Conservation (phyloP, 1,284 basidiomycete genomes). For the Pisolithus thermaeus region DNA sequence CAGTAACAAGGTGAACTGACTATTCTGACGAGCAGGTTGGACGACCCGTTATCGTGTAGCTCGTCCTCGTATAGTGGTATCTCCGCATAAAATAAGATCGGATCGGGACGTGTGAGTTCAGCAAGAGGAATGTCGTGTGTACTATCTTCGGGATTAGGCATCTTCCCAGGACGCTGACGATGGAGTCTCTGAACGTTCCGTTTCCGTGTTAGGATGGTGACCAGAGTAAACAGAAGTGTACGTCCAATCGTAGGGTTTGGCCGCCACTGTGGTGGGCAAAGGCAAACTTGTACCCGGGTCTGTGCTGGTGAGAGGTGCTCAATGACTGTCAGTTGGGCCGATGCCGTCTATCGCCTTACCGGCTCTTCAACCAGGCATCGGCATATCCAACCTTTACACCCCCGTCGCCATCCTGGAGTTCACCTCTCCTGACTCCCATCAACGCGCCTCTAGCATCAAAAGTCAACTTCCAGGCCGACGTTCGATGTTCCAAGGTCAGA, state of each 20-base stretch:
- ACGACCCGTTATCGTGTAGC: conserved; percentile 90
- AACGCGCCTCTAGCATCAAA: conserved; percentile 75
- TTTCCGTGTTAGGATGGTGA: conserved; percentile 28
- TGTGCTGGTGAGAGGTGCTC: conserved; percentile 31
- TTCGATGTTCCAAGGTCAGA: conserved; percentile 58
- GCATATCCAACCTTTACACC: conserved; percentile 93
- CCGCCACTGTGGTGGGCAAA: conserved; percentile 66
- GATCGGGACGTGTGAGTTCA: conserved; percentile 84
- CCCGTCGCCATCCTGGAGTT: conserved; percentile 74
- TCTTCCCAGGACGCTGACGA: conserved; percentile 38
- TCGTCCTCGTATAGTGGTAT: conserved; percentile 92
- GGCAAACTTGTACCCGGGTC: conserved; percentile 58
- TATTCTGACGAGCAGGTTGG: conserved; percentile 75
- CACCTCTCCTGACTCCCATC: conserved; percentile 68
- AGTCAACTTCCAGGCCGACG: conserved; percentile 58
- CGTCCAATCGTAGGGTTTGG: conserved; percentile 97
- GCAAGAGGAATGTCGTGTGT: conserved; percentile 71
- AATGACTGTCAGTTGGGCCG: conserved; percentile 4
- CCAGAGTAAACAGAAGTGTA: conserved; percentile 90
- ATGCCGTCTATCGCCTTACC: conserved; percentile 41
- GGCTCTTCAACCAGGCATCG: conserved; percentile 87
- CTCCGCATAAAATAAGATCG: conserved; percentile 93
- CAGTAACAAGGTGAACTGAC: conserved; percentile 43
- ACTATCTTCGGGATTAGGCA: conserved; percentile 47
- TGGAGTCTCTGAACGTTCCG: conserved; percentile 14